Percentiles rank a stretch among this genome's conserved stretches.
Conservation (phyloP, 306 rosid genomes). For the Luffa acutangula region DNA sequence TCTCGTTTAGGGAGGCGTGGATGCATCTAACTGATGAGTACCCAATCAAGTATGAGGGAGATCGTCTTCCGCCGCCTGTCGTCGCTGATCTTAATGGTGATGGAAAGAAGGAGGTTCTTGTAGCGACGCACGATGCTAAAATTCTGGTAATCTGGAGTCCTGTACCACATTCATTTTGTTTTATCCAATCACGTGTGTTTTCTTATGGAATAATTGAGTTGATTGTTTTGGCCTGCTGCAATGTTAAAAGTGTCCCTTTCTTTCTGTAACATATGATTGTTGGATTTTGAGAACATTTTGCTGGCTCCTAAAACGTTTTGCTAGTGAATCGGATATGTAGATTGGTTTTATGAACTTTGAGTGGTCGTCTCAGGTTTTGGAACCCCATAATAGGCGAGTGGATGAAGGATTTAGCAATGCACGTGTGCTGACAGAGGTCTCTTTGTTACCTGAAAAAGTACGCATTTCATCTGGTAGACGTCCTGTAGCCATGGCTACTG, state of each 20-base stretch:
- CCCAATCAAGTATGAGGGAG: conserved; percentile 87
- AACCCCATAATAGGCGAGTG: conserved; percentile 76
- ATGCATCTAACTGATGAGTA: conserved; percentile 85
- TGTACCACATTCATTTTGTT: background rate
- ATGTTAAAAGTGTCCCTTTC: background rate
- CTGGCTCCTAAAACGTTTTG: background rate
- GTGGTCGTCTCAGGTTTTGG: conserved; percentile 54
- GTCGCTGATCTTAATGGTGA: conserved; percentile 95
- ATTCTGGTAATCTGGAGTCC: conserved; percentile 50
- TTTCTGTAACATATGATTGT: background rate
- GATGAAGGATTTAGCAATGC: conserved; percentile 91
- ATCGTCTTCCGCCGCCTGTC: conserved; percentile 89
- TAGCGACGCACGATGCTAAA: conserved; percentile 92
- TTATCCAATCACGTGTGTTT: background rate
- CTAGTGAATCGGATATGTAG: background rate
- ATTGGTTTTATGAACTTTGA: background rate
- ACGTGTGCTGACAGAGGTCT: conserved; percentile 61
- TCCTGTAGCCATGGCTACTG: conserved; percentile 93
- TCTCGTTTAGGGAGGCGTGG: conserved; percentile 92
- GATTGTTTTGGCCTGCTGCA: conserved; percentile 1
- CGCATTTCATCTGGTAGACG: conserved; percentile 83
- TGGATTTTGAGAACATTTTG: background rate
- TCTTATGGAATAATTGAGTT: background rate
- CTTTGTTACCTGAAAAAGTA: conserved; percentile 84
- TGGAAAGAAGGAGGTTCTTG: conserved; percentile 84